Conservation (phyloP, 2,329 filamentous ascomycete genomes). For the Pseudogymnoascus sp. region DNA sequence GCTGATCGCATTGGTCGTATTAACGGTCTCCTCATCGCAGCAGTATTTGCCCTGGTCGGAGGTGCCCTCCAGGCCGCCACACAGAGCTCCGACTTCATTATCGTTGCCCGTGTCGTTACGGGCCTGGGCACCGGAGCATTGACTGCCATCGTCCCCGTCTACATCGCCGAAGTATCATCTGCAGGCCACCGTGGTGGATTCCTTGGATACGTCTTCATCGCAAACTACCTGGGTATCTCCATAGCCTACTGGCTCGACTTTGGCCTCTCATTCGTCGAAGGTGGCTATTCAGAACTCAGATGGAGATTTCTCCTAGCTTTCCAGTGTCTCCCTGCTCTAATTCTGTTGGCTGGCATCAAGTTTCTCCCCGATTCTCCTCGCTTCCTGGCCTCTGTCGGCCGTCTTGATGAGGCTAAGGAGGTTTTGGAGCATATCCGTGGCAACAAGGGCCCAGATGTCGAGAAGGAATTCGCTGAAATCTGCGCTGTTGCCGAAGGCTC, state of each 20-base stretch:
- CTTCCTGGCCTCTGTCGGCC: constrained; percentile 15
- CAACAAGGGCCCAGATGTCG: constrained; percentile 13
- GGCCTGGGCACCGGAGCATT: constrained; percentile 29
- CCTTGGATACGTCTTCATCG: constrained; percentile 25
- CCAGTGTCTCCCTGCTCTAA: constrained; percentile 33
- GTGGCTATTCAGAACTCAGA: constrained; percentile 16
- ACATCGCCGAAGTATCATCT: constrained; percentile 24
- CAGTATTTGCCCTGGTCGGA: constrained; percentile 27
- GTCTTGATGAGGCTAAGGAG: constrained; percentile 13
- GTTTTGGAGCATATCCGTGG: constrained; percentile 15
- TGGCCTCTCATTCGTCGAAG: constrained; percentile 33
- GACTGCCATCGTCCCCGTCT: constrained; percentile 26
- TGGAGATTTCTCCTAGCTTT: constrained; percentile 29
- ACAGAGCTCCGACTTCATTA: constrained; percentile 26
- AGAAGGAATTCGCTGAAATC: constrained; percentile 31
- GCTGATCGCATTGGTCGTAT: constrained; percentile 49
- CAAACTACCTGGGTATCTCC: constrained; percentile 26
- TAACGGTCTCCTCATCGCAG: constrained; percentile 41
- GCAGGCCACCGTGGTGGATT: constrained; percentile 25
- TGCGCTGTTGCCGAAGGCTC: constrained; percentile 26
- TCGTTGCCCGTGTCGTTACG: constrained; percentile 26
- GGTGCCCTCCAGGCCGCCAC: constrained; percentile 20
- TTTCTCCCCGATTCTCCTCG: constrained; percentile 40
- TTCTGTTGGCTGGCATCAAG: constrained; percentile 33
- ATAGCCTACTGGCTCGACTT: constrained; percentile 29